A percentile compares a stretch with the other conserved stretches of the same genome.
Evolutionary conservation across 495 filamentous ascomycete species (phyloP).

Genomic region (Lasiosphaeris hirsuta): DNA sequence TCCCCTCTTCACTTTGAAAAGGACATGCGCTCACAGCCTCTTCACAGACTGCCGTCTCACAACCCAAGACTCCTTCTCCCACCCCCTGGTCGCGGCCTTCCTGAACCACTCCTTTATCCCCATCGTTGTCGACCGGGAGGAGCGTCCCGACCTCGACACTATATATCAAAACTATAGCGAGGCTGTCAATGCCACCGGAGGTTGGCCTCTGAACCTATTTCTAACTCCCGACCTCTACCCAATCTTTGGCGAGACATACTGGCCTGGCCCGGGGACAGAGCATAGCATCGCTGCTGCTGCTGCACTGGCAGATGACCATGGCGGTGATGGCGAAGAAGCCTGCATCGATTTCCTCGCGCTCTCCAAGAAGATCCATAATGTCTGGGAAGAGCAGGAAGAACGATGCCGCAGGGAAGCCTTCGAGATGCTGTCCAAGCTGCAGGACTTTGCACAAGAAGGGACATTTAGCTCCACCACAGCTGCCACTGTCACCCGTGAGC

Average conservation of each 20-base stretch:
- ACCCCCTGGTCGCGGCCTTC: conserved; percentile 71
- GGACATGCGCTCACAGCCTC: conserved; percentile 9
- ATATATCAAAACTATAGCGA: conserved; percentile 99
- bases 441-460: conserved; percentile 84
- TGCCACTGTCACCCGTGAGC: background rate
- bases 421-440: conserved; percentile 74
- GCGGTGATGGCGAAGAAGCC: conserved; percentile 44
- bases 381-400: conserved; percentile 82
- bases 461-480: conserved; percentile 48
- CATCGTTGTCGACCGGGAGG: conserved; percentile 90
- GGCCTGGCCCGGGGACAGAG: conserved; percentile 74
- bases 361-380: conserved; percentile 70
- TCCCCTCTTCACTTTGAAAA: no score
- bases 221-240: conserved; percentile 90
- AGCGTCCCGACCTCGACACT: conserved; percentile 90
- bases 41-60: conserved; percentile 84
- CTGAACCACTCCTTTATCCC: conserved; percentile 89
- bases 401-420: conserved; percentile 77
- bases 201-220: conserved; percentile 97
- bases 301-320: conserved; percentile 12
- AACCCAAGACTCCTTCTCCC: conserved; percentile 89
- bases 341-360: conserved; percentile 74
- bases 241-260: conserved; percentile 95
- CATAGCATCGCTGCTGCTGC: conserved; percentile 35
- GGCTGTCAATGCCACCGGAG: conserved; percentile 85